Evolutionary conservation across 179 eudicot genomes (phyloP), one percentile per base, ranked within the genome.

Genomic region (Heliamphora ciliata): DNA sequence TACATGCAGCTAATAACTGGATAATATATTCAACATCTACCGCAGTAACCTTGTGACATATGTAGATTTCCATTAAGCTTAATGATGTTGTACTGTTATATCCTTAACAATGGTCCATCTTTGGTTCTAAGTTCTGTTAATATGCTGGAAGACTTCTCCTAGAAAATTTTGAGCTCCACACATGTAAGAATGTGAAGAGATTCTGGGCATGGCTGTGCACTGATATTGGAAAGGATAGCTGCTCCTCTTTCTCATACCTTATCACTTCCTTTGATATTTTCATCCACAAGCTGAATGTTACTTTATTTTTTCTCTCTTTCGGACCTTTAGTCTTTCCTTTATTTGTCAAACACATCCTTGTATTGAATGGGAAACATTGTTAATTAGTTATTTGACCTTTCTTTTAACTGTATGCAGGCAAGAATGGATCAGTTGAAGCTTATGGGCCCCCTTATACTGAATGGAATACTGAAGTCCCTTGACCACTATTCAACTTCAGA

Each of bases 361-460:
- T 31, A 44, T 80, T 52, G 61, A n/a, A 80, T 44, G 66, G 31
- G 56, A 65, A 58, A 6, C 44, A 15, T 5, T 40, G 1, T 44
- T 56, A 6, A 64, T 0, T 54, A 4, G 9, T 61, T 44, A 69
- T 44, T 79, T 51, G 69, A 55, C 59, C 46, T 55, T 46, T 8
- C 46, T 76, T 68, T 73, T 79, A 13, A 76, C 81, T 75, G 6
- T 82, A 31, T 88, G 80, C 83, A 95, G 98, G 97, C 97, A 80
- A 90, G 86, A 87, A 86, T 84, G 77, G 98, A 91, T 81, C 98
- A 95, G 87, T 88, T 95, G 82, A 94, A 88, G 88, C 89, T 95
- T 51, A 95, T 94, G 98, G 98, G 97, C 60, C 98, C 98, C 79
- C 89, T 95, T 81, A 91, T 95, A 69, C 87, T 94, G 77, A 88